Conservation (phyloP, 768 basidiomycete genomes). For the Termitomyces sp. region DNA sequence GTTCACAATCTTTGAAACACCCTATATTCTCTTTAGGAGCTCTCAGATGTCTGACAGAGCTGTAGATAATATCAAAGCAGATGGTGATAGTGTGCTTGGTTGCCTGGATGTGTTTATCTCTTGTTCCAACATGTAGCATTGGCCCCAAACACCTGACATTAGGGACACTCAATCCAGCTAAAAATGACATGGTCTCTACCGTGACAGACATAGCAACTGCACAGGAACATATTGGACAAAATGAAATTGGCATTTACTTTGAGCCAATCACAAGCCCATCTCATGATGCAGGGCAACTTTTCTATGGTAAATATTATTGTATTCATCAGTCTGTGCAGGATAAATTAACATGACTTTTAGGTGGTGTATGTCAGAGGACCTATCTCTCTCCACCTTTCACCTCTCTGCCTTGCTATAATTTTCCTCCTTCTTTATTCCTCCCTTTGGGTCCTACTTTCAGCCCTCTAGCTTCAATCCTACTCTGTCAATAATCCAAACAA, state of each 20-base stretch:
- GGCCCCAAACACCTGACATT: slow-evolving; percentile 55
- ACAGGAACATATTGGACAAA: slow-evolving; percentile 31
- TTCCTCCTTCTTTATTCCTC: no score
- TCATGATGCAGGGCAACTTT: slow-evolving; percentile 44
- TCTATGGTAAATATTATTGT: slow-evolving; percentile 45
- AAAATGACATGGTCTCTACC: slow-evolving; percentile 43
- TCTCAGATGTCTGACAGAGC: no score
- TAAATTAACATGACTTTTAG: neutral
- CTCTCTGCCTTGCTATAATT: no score
- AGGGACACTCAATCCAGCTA: slow-evolving; percentile 28
- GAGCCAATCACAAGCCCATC: slow-evolving; percentile 34
- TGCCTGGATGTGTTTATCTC: neutral
- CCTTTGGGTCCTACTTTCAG: no score
- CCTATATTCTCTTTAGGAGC: no score
- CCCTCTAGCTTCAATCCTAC: no score
- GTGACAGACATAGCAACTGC: slow-evolving; percentile 51
- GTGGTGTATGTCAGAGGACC: no score
- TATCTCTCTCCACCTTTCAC: no score
- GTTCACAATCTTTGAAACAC: no score
- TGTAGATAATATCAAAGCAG: no score
- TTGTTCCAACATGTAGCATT: slow-evolving; percentile 34
- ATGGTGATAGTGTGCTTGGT: no score
- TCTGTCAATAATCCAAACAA: no score
- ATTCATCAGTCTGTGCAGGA: neutral
- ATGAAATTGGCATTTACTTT: slow-evolving; percentile 48